phyloP scores from a whole-genome alignment of 345 rosid species.

The Acer yangbiense region DNA sequence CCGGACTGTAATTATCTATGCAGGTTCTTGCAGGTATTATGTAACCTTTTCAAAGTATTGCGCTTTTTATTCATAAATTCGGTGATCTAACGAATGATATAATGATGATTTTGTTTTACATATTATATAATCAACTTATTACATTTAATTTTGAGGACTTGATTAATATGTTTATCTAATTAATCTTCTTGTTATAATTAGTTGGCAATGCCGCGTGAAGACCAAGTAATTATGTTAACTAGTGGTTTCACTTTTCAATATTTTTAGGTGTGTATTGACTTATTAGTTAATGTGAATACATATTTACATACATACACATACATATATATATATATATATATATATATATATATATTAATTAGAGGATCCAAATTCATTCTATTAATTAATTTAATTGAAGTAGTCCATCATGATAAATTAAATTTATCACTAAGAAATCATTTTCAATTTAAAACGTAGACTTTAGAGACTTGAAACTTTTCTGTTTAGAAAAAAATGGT shows the following conservation, averaged over 20 bases:
- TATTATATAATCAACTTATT: no score
- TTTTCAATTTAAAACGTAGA: neutral
- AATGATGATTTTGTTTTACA: neutral
- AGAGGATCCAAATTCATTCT: no score
- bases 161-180: neutral
- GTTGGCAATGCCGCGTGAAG: slow-evolving; percentile 14
- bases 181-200: neutral
- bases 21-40: no score
- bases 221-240: neutral
- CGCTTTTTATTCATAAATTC: neutral
- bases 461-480: neutral
- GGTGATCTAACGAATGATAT: neutral
- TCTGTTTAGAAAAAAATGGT: neutral
- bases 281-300: neutral
- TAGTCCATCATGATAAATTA: neutral
- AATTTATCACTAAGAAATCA: neutral
- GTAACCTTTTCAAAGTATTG: neutral
- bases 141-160: neutral
- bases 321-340: no score
- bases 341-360: no score
- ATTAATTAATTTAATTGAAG: neutral
- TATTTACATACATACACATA: neutral
- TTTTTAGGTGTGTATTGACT: slow-evolving; percentile 7
- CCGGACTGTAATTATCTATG: no score
- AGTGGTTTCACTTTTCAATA: neutral